A percentile compares a stretch with the other conserved stretches of the same genome.
These are phyloP conservation scores for Penicillium freii DNA, from an alignment of 2,329 filamentous ascomycete genomes.

Conservation along the genomic window DNA sequence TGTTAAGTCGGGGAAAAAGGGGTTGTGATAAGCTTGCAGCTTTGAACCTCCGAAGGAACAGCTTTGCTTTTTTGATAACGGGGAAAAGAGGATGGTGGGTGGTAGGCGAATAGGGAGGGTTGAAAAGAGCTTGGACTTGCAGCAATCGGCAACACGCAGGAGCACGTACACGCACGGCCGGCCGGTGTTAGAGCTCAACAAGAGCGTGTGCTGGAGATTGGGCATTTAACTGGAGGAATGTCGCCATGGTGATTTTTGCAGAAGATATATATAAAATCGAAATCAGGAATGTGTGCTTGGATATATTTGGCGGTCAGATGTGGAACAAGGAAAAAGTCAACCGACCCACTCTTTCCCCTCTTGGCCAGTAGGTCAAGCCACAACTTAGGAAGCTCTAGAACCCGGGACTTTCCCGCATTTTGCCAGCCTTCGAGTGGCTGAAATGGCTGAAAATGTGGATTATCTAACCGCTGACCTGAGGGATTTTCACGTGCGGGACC, in stretches of 20 bases:
- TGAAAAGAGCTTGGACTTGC: conserved; percentile 1
- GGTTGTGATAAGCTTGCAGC: conserved; percentile 23
- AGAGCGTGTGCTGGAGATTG: conserved; percentile 21
- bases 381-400: background rate
- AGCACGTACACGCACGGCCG: conserved; percentile 4
- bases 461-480: background rate
- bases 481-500: conserved; percentile 2
- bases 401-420: background rate
- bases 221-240: conserved; percentile 26
- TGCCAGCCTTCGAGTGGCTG: background rate
- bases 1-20: conserved; percentile 9
- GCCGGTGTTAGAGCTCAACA: conserved; percentile 22
- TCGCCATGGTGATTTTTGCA: conserved; percentile 13
- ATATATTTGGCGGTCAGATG: conserved; percentile 5
- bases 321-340: background rate
- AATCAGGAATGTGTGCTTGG: conserved; percentile 11
- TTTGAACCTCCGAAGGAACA: conserved; percentile 1
- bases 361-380: background rate
- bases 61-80: background rate
- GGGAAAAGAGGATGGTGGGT: conserved; percentile 1
- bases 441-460: background rate
- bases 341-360: background rate
- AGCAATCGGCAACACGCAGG: conserved; percentile 18
- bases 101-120: conserved; percentile 17
- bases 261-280: conserved; percentile 1